A percentile compares a stretch with the other conserved stretches of the same genome.
Evolutionary conservation across 2,329 filamentous ascomycete species (phyloP).

Genomic region (Tothia fuscella): DNA sequence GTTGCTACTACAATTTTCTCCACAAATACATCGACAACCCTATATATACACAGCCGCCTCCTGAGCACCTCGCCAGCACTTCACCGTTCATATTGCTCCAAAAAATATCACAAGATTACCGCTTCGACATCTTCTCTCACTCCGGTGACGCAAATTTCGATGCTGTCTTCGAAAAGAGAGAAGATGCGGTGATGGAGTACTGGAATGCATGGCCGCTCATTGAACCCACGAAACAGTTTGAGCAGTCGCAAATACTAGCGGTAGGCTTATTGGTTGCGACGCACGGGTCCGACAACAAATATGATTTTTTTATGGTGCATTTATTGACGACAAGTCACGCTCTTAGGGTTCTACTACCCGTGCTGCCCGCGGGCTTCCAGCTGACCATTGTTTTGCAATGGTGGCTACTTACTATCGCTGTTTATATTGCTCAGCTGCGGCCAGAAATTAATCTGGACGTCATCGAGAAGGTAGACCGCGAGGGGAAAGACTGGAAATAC

Average conservation of each 20-base stretch:
- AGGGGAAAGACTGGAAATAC: conserved; percentile 62
- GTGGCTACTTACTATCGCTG: conserved; percentile 71
- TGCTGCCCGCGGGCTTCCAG: conserved; percentile 63
- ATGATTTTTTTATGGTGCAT: conserved; percentile 77
- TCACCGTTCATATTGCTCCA: conserved; percentile 60
- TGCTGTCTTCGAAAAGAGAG: conserved; percentile 54
- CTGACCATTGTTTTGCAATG: conserved; percentile 67
- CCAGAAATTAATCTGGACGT: conserved; percentile 58
- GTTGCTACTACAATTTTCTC: conserved; percentile 44
- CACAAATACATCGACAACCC: conserved; percentile 59
- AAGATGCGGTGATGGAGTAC: conserved; percentile 65
- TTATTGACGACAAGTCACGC: conserved; percentile 79
- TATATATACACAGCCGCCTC: conserved; percentile 47
- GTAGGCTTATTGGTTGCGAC: conserved; percentile 41
- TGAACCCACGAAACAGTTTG: conserved; percentile 62
- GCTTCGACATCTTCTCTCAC: conserved; percentile 55
- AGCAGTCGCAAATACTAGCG: conserved; percentile 50
- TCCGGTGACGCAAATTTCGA: conserved; percentile 51
- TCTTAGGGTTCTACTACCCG: conserved; percentile 69
- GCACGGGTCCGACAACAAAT: conserved; percentile 39
- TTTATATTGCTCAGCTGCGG: conserved; percentile 65
- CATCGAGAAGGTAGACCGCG: conserved; percentile 48
- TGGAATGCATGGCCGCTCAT: conserved; percentile 76
- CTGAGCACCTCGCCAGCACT: conserved; percentile 31
- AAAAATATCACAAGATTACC: conserved; percentile 55